Conservation (phyloP, 768 basidiomycete species). For the Symmetrospora coprosmae region DNA sequence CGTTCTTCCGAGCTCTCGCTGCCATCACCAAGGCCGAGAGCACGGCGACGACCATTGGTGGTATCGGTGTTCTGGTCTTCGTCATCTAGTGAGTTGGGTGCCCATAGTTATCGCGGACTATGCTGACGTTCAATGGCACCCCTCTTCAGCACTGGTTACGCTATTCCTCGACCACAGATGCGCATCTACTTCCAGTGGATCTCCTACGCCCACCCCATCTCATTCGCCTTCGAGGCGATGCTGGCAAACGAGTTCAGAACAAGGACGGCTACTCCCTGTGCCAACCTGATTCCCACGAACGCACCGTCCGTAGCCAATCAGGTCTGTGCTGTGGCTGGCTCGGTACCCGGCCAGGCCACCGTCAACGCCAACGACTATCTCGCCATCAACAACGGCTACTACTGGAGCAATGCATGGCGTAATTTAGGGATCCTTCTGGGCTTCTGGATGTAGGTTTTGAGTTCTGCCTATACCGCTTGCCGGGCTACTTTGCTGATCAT, state of each 20-base stretch:
- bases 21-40: constrained; percentile 14
- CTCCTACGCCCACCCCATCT: constrained; percentile 26
- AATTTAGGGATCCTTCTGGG: constrained; percentile 4
- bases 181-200: constrained; percentile 29
- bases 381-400: constrained; percentile 14
- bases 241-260: constrained; percentile 33
- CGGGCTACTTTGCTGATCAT: not conserved
- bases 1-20: constrained; percentile 28
- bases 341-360: constrained; percentile 19
- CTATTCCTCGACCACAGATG: constrained; percentile 28
- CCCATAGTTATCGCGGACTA: too few relatives aligned
- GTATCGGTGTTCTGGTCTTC: constrained; percentile 24
- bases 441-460: not conserved
- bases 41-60: constrained; percentile 25
- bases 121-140: too few relatives aligned
- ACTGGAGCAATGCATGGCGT: constrained; percentile 12
- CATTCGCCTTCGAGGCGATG: constrained; percentile 33
- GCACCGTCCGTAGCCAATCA: constrained; percentile 25
- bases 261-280: constrained; percentile 26
- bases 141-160: too few relatives aligned
- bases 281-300: not conserved
- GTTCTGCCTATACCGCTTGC: too few relatives aligned
- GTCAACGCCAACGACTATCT: constrained; percentile 30
- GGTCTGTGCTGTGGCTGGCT: constrained; percentile 31
- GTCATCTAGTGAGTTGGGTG: too few relatives aligned